A percentile compares a stretch with the other conserved stretches of the same genome.
phyloP scores from a whole-genome alignment of 352 stramenopile species.

The Phytophthora meadii region DNA sequence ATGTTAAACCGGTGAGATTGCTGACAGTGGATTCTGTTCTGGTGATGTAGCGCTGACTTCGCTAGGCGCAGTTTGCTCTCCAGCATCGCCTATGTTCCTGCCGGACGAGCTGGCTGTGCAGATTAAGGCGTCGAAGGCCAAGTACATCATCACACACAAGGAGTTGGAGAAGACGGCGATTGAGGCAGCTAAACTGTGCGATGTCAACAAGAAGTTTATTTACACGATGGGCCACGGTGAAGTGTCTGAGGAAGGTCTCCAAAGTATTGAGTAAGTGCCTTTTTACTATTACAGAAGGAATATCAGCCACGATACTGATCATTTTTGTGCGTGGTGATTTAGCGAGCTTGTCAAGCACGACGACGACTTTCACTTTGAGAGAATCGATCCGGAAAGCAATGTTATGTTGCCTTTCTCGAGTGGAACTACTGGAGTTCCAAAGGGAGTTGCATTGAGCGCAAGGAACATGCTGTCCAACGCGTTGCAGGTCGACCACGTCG shows the following conservation, averaged over 20 bases:
- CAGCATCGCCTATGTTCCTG: slow-evolving; percentile 66
- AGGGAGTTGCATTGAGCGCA: slow-evolving; percentile 80
- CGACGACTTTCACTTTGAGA: slow-evolving; percentile 40
- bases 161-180: slow-evolving; percentile 53
- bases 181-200: slow-evolving; percentile 42
- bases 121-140: slow-evolving; percentile 51
- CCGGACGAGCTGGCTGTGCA: slow-evolving; percentile 58
- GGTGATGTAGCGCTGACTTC: slow-evolving; percentile 47
- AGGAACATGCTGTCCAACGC: slow-evolving; percentile 92
- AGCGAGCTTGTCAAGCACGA: slow-evolving; percentile 53
- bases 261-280: slow-evolving; percentile 58
- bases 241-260: slow-evolving; percentile 35
- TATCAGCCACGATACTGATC: slow-evolving; percentile 11
- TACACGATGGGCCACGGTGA: slow-evolving; percentile 55
- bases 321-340: slow-evolving; percentile 22
- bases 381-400: slow-evolving; percentile 60
- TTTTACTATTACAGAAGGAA: neutral
- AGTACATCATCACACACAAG: slow-evolving; percentile 64
- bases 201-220: slow-evolving; percentile 42
- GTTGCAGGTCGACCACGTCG: slow-evolving; percentile 77
- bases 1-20: slow-evolving; percentile 10
- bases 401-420: slow-evolving; percentile 92
- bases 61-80: slow-evolving; percentile 61
- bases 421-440: slow-evolving; percentile 94
- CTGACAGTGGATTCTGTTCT: slow-evolving; percentile 5